Evolutionary conservation across 108 stramenopile genomes (phyloP), one percentile per base, ranked within the genome.

Genomic region (Asterionellopsis glacialis): DNA sequence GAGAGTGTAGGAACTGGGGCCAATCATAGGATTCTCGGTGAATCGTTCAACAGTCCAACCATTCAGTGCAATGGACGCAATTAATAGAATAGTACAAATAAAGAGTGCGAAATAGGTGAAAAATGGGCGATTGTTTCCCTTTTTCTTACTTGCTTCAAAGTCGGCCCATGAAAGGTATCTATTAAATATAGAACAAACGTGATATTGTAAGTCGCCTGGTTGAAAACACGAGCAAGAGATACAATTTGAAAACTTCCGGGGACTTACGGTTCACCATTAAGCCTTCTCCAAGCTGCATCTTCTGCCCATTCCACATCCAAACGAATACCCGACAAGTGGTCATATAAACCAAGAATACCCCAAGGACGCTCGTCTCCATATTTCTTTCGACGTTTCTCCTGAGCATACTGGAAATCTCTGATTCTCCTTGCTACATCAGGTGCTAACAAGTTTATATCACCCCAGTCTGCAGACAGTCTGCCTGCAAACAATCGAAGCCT

Each of bases 291-390:
- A 11, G 89, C 89, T 16, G 87, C 88, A 75, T 94, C 86, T 65
- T 94, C 93, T 1, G 93, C 89, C 93, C 93, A 94, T 72, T 89
- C 88, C 13, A 94, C 83, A 59, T 94, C 93, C 10, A 82, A 65
- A 52, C 79, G 64, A n/a, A 88, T 77, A 0, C 73, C 71, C n/a
- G 80, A 54, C 59, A 93, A 66, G 63, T 89, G 88, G 59, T 87
- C 80, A 62, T 93, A 93, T 11, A 93, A 57, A 10, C 91, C 91
- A 15, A 93, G 54, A 48, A 93, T 93, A 25, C 91, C 88, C 84
- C 85, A 93, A 11, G 91, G 86, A 27, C 82, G 73, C 44, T 85
- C 87, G 19, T 80, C 64, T 9, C 93, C 87, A 66, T 90, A 79
- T 0, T 51, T 73, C 47, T 88, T 72, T 26, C 87, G 76, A 24